These are phyloP conservation scores for Saururus chinensis DNA, from an alignment of 164 flowering plant genomes.

Conservation along the genomic window DNA sequence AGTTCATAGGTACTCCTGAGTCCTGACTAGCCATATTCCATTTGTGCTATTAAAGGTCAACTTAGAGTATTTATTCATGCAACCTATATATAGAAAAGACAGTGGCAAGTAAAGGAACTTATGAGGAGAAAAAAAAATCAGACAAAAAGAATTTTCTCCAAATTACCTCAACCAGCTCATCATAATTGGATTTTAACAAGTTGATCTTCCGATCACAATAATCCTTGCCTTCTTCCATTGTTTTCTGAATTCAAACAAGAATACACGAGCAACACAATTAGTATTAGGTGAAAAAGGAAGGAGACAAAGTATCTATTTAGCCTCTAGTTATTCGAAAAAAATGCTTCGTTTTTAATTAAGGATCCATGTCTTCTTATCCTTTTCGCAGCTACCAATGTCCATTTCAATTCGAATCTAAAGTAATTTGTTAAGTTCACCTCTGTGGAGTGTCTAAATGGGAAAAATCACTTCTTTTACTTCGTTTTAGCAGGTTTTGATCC, in stretches of 20 bases:
- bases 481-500: neutral
- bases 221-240: slow-evolving; percentile 81
- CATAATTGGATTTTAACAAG: slow-evolving; percentile 75
- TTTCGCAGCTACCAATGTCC: too few species aligned
- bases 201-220: slow-evolving; percentile 84
- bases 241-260: slow-evolving; percentile 40
- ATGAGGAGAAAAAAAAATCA: too few species aligned
- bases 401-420: too few species aligned
- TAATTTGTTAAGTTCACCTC: too few species aligned
- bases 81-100: neutral
- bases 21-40: neutral
- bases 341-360: too few species aligned
- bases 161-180: slow-evolving; percentile 83
- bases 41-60: too few species aligned
- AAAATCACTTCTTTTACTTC: too few species aligned
- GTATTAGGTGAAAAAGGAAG: neutral
- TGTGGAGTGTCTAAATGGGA: too few species aligned
- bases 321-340: neutral
- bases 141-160: too few species aligned
- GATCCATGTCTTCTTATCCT: too few species aligned
- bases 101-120: neutral
- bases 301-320: neutral
- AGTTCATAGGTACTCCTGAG: too few species aligned
- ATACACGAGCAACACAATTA: neutral
- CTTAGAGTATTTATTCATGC: neutral